These are phyloP conservation scores for Backusella circina DNA, from an alignment of 192 early-diverging fungal species.

Conservation along the genomic window DNA sequence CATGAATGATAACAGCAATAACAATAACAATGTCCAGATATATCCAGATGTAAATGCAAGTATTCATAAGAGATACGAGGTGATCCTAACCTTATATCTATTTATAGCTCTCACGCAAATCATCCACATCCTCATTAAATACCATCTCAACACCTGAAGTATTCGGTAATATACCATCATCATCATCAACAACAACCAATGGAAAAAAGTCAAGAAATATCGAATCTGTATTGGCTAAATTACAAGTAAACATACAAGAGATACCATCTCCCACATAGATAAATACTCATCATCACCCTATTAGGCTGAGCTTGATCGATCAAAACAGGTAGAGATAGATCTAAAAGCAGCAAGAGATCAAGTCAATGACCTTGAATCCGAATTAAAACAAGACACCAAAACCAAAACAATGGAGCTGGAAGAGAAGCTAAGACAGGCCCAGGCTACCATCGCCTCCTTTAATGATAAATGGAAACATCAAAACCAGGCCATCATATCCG, in stretches of 20 bases:
- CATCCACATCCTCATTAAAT: conserved; percentile 7
- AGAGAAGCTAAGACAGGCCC: conserved; percentile 5
- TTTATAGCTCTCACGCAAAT: conserved; percentile 2
- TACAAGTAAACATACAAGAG: conserved; percentile 13
- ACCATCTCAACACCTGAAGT: neutral
- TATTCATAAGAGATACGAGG: too few species aligned
- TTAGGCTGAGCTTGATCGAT: conserved; percentile 18
- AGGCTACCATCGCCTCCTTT: conserved; percentile 9
- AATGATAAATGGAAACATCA: conserved; percentile 21
- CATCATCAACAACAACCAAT: neutral
- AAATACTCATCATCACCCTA: neutral
- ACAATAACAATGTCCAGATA: conserved; percentile 5
- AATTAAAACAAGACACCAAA: neutral
- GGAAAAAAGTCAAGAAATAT: neutral
- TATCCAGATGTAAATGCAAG: conserved; percentile 13
- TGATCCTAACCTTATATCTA: neutral
- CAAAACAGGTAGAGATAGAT: conserved; percentile 21
- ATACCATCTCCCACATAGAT: neutral
- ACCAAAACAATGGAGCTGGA: conserved; percentile 4
- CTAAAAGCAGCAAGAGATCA: conserved; percentile 16
- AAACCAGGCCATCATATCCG: conserved; percentile 19
- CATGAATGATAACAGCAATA: neutral
- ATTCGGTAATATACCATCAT: neutral
- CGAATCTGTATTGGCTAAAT: conserved; percentile 7
- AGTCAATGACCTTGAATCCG: conserved; percentile 13